Evolutionary conservation across 2,329 filamentous ascomycete genomes (phyloP).

Genomic region (Diplocarpon mali): DNA sequence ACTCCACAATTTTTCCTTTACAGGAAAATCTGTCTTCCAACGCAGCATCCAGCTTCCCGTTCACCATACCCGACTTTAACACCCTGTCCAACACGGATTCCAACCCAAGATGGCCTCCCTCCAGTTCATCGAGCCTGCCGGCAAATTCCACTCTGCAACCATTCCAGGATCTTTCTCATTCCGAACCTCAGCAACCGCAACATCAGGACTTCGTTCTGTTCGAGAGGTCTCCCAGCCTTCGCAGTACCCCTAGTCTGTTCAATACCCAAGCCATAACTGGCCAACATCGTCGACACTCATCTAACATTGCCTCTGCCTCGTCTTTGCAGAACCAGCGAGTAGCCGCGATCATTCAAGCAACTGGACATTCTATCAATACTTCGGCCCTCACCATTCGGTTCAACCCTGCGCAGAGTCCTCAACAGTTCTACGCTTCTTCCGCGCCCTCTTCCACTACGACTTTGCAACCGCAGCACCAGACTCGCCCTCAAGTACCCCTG

Average conservation of each 20-base stretch:
- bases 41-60: conserved; percentile 49
- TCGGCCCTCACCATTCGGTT: conserved; percentile 47
- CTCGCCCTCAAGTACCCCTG: conserved; percentile 60
- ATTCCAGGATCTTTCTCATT: conserved; percentile 13
- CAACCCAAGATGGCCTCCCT: conserved; percentile 68
- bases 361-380: conserved; percentile 42
- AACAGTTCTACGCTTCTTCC: conserved; percentile 58
- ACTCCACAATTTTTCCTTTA: conserved; percentile 39
- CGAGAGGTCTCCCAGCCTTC: conserved; percentile 25
- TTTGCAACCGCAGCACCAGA: conserved; percentile 41
- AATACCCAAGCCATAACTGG: conserved; percentile 28
- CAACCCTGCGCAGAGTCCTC: conserved; percentile 39
- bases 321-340: conserved; percentile 47
- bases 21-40: conserved; percentile 59
- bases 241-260: conserved; percentile 28
- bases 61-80: conserved; percentile 42
- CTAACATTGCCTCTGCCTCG: conserved; percentile 39
- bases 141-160: conserved; percentile 46
- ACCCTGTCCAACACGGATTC: conserved; percentile 79
- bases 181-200: conserved; percentile 12
- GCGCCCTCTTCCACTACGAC: conserved; percentile 48
- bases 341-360: conserved; percentile 46
- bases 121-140: conserved; percentile 52
- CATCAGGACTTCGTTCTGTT: conserved; percentile 63
- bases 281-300: conserved; percentile 39